Conservation (phyloP, 2,329 filamentous ascomycete species). For the Colletotrichum lentis region DNA sequence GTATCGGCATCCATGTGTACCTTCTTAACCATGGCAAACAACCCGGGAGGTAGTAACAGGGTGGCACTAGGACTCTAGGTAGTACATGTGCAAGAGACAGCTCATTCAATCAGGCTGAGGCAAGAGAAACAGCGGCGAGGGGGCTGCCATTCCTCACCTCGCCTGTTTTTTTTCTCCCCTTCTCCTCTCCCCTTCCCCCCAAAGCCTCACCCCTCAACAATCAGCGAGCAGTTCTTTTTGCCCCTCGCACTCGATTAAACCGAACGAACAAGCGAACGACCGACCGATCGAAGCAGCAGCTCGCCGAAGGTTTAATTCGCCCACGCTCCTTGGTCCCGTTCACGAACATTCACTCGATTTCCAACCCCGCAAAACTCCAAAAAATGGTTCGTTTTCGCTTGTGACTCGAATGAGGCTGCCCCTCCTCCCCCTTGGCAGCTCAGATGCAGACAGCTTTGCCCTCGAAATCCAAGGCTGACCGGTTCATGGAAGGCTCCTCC, state of each 20-base stretch:
- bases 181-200: conserved; percentile 2
- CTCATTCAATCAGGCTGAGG: conserved; percentile 32
- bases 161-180: conserved; percentile 20
- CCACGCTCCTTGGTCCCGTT: not conserved
- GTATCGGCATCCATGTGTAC: conserved; percentile 18
- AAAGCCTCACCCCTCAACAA: conserved; percentile 1
- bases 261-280: not conserved
- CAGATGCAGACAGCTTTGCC: conserved; percentile 7
- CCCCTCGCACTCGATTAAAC: conserved; percentile 2
- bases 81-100: not conserved
- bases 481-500: conserved; percentile 25
- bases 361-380: conserved; percentile 20
- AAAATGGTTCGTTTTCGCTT: conserved; percentile 34
- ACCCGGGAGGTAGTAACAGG: conserved; percentile 5
- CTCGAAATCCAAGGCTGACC: conserved; percentile 6
- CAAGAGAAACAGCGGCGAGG: conserved; percentile 20
- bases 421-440: conserved; percentile 3
- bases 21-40: conserved; percentile 5
- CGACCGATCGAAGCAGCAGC: conserved; percentile 5
- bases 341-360: conserved; percentile 10
- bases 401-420: conserved; percentile 1
- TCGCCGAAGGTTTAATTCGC: not conserved
- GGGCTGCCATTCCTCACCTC: conserved; percentile 15
- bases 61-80: conserved; percentile 9
- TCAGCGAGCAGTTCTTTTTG: conserved; percentile 1